Conservation (phyloP, 1,284 basidiomycete species). For the Tausonia pullulans region DNA sequence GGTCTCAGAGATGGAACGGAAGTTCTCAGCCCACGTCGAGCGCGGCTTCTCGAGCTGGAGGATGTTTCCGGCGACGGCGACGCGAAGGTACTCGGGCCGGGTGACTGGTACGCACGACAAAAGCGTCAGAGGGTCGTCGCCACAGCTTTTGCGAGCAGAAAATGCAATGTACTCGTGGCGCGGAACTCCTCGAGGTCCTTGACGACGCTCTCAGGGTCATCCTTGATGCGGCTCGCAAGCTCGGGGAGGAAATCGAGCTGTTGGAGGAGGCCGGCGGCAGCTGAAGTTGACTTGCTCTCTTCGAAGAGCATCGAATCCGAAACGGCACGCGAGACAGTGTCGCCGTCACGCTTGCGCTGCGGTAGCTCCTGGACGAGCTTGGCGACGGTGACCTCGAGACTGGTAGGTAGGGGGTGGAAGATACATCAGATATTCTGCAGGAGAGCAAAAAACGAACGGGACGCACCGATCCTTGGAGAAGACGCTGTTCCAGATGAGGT, state of each 20-base stretch:
- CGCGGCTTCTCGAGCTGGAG: constrained; percentile 59
- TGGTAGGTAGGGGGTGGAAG: constrained; percentile 28
- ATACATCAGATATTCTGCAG: neutral
- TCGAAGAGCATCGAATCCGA: constrained; percentile 58
- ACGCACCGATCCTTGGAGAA: constrained; percentile 73
- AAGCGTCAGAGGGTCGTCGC: neutral
- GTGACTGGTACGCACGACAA: constrained; percentile 45
- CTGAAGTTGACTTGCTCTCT: constrained; percentile 57
- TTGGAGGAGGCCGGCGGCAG: constrained; percentile 57
- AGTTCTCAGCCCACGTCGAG: constrained; percentile 59
- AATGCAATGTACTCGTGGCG: constrained; percentile 45
- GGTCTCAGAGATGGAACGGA: constrained; percentile 46
- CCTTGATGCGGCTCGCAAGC: constrained; percentile 60
- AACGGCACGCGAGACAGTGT: constrained; percentile 63
- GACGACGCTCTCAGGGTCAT: constrained; percentile 60
- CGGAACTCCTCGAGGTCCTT: constrained; percentile 63
- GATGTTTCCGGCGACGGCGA: constrained; percentile 80
- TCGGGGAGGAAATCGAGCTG: constrained; percentile 71
- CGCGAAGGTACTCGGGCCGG: constrained; percentile 65
- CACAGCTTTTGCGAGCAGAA: neutral
- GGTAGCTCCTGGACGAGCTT: constrained; percentile 90
- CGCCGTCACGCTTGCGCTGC: constrained; percentile 82
- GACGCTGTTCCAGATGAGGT: constrained; percentile 69
- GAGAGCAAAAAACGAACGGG: no score
- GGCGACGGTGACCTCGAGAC: constrained; percentile 72